Percentiles rank a stretch among this genome's conserved stretches.
These are phyloP conservation scores for Hermanozyma aechmeae DNA, from an alignment of 805 yeast genomes.

Conservation along the genomic window DNA sequence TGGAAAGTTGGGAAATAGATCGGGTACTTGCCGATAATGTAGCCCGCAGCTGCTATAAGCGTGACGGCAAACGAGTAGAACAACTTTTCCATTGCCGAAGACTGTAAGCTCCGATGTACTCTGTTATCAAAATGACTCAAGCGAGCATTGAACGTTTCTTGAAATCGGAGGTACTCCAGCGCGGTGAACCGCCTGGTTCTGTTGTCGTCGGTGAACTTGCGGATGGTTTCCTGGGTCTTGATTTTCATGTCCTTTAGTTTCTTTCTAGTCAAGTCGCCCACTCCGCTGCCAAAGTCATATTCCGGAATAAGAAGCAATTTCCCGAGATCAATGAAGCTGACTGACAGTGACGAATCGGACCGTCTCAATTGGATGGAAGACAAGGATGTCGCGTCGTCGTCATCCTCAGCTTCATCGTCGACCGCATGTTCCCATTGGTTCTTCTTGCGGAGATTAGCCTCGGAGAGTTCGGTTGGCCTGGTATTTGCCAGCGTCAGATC, in stretches of 20 bases:
- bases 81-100: slow-evolving; percentile 51
- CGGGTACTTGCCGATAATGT: slow-evolving; percentile 71
- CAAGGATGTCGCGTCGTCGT: neutral
- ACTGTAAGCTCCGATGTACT: slow-evolving; percentile 23
- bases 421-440: neutral
- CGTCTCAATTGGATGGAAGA: slow-evolving; percentile 3
- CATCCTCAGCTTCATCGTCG: slow-evolving; percentile 3
- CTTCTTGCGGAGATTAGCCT: neutral
- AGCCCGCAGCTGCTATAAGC: slow-evolving; percentile 62
- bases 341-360: slow-evolving; percentile 12
- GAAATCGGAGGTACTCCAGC: slow-evolving; percentile 20
- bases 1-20: slow-evolving; percentile 69
- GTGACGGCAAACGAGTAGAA: slow-evolving; percentile 71
- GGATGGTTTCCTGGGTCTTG: slow-evolving; percentile 23
- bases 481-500: no score
- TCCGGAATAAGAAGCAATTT: slow-evolving; percentile 30
- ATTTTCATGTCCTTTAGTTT: slow-evolving; percentile 25
- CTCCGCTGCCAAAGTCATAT: slow-evolving; percentile 34
- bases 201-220: slow-evolving; percentile 15
- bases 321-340: slow-evolving; percentile 26
- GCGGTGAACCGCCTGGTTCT: slow-evolving; percentile 3
- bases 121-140: slow-evolving; percentile 27
- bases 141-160: slow-evolving; percentile 21
- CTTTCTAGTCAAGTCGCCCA: slow-evolving; percentile 27
- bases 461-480: neutral